Evolutionary conservation across 2,329 filamentous ascomycete species (phyloP).

Genomic region (Cladophialophora bantiana): DNA sequence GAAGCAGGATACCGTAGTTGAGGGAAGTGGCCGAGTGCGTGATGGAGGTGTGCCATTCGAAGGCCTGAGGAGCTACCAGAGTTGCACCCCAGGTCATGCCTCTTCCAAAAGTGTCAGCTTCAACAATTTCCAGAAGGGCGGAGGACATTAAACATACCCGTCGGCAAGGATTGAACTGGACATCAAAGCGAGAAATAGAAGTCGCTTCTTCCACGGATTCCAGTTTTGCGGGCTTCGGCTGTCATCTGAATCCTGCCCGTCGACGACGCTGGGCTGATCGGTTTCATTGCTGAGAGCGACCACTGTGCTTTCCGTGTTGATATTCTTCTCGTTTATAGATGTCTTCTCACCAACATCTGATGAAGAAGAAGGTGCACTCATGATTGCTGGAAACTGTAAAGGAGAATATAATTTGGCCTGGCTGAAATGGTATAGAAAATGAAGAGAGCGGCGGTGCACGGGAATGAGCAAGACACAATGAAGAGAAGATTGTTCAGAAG

Average conservation of each 20-base stretch:
- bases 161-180: constrained; percentile 47
- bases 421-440: background rate
- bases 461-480: background rate
- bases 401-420: background rate
- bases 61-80: constrained; percentile 48
- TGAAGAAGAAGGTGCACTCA: constrained; percentile 10
- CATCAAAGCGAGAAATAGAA: constrained; percentile 47
- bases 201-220: constrained; percentile 43
- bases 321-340: constrained; percentile 14
- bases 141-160: constrained; percentile 42
- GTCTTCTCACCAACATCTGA: constrained; percentile 2
- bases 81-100: constrained; percentile 53
- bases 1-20: constrained; percentile 50
- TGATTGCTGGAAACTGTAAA: background rate
- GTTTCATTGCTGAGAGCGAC: constrained; percentile 27
- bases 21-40: constrained; percentile 48
- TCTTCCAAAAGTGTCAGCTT: background rate
- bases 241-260: constrained; percentile 38
- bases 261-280: constrained; percentile 33
- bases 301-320: constrained; percentile 7
- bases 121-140: background rate
- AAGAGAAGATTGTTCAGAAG: background rate
- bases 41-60: constrained; percentile 46
- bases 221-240: constrained; percentile 43
- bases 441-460: background rate